A percentile compares a stretch with the other conserved stretches of the same genome.
Conservation (phyloP, 2,329 filamentous ascomycete genomes). For the Cladophialophora exuberans region DNA sequence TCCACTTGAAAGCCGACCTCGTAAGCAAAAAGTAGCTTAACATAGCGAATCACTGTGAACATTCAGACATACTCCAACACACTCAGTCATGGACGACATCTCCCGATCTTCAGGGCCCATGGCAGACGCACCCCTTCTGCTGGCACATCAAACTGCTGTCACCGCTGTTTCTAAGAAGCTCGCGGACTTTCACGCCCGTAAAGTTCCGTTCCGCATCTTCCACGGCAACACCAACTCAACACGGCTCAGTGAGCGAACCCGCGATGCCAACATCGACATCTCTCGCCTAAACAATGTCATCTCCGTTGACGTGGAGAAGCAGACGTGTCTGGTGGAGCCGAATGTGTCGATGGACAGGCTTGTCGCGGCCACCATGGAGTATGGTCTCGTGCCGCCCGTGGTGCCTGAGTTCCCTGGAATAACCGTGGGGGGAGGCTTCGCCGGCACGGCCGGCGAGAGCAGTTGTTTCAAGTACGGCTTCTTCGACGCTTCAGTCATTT, state of each 20-base stretch:
- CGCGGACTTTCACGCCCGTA: slow-evolving; percentile 28
- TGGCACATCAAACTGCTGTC: slow-evolving; percentile 14
- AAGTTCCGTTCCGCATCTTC: slow-evolving; percentile 57
- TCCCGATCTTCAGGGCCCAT: background rate
- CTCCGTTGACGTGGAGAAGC: slow-evolving; percentile 56
- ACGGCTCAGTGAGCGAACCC: slow-evolving; percentile 45
- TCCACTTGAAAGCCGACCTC: too few relatives aligned
- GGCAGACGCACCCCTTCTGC: background rate
- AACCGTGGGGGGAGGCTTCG: slow-evolving; percentile 69
- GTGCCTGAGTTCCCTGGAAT: slow-evolving; percentile 76
- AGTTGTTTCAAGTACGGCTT: slow-evolving; percentile 70
- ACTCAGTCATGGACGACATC: background rate
- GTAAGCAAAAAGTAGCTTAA: too few relatives aligned
- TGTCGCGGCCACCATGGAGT: slow-evolving; percentile 59
- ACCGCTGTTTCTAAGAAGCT: slow-evolving; percentile 19
- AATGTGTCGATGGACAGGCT: slow-evolving; percentile 71
- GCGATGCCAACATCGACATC: slow-evolving; percentile 67
- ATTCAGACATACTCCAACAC: too few relatives aligned
- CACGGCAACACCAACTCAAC: slow-evolving; percentile 62
- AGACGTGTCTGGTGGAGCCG: slow-evolving; percentile 68
- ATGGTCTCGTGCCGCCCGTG: slow-evolving; percentile 64
- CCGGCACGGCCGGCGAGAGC: slow-evolving; percentile 69
- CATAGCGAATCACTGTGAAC: too few relatives aligned
- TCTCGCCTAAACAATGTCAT: slow-evolving; percentile 66
- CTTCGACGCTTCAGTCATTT: slow-evolving; percentile 65